These are phyloP conservation scores for Fraxinus sp. DNA, from an alignment of 305 asterid species.

Conservation along the genomic window DNA sequence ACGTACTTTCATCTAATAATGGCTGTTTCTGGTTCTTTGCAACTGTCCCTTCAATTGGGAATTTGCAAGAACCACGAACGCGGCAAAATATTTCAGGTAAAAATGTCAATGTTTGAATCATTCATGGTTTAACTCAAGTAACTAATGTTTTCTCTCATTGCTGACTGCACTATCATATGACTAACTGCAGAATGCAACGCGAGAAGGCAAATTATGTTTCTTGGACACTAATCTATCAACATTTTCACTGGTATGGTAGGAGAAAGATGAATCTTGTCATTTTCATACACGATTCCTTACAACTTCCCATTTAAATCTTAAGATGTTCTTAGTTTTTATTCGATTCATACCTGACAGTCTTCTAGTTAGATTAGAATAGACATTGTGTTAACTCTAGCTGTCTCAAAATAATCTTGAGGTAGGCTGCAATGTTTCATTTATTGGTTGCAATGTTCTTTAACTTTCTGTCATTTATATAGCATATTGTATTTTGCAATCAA, in stretches of 20 bases:
- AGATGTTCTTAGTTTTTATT: neutral
- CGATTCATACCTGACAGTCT: neutral
- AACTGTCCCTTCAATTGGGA: constrained; percentile 58
- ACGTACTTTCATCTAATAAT: constrained; percentile 33
- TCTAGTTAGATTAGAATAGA: neutral
- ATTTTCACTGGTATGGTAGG: constrained; percentile 47
- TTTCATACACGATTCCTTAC: neutral
- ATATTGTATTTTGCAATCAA: neutral
- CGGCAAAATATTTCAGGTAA: constrained; percentile 44
- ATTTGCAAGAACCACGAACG: constrained; percentile 41
- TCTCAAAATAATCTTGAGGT: neutral
- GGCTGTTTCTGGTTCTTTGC: constrained; percentile 68
- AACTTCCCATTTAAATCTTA: neutral
- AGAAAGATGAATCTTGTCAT: neutral
- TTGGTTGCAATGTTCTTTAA: neutral
- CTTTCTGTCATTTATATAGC: neutral
- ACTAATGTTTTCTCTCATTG: neutral
- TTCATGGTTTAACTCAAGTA: neutral
- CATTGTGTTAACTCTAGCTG: neutral
- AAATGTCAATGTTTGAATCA: neutral
- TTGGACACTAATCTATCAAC: constrained; percentile 44
- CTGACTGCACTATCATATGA: constrained; percentile 17
- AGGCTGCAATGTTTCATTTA: neutral
- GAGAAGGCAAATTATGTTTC: constrained; percentile 40
- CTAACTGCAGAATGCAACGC: constrained; percentile 47